Evolutionary conservation across 1,139 yeast species (phyloP).

Genomic region (Suhomyces bribrorum): DNA sequence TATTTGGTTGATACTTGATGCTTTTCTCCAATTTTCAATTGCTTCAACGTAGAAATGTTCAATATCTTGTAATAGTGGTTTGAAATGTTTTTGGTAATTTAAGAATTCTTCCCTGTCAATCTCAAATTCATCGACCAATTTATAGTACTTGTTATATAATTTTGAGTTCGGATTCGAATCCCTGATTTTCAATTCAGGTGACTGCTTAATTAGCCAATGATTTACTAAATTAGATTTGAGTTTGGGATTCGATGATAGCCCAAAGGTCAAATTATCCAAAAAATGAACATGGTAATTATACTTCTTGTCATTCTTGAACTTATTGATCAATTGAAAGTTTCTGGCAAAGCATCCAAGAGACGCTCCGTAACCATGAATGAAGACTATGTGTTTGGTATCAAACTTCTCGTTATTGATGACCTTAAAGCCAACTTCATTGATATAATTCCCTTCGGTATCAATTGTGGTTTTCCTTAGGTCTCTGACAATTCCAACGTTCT

Average conservation of each 20-base stretch:
- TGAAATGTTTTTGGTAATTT: conserved; percentile 38
- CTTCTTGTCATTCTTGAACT: conserved; percentile 37
- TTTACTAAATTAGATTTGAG: conserved; percentile 45
- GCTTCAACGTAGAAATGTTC: conserved; percentile 41
- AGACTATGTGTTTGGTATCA: conserved; percentile 49
- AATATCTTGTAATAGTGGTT: conserved; percentile 41
- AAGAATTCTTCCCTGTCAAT: conserved; percentile 29
- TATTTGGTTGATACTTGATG: conserved; percentile 32
- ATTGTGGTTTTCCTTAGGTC: conserved; percentile 26
- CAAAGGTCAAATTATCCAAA: conserved; percentile 83
- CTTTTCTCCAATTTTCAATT: conserved; percentile 42
- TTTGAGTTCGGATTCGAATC: conserved; percentile 35
- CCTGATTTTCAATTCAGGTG: conserved; percentile 32
- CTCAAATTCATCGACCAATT: conserved; percentile 38
- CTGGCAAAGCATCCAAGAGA: conserved; percentile 83
- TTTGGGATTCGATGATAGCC: conserved; percentile 69
- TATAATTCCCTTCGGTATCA: conserved; percentile 30
- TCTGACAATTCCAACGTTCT: conserved; percentile 25
- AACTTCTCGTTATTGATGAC: conserved; percentile 19
- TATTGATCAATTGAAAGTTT: conserved; percentile 57
- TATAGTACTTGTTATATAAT: conserved; percentile 45
- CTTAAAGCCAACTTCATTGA: conserved; percentile 34
- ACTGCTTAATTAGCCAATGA: conserved; percentile 30
- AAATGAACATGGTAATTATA: conserved; percentile 61
- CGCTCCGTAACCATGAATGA: conserved; percentile 93